A percentile compares a stretch with the other conserved stretches of the same genome.
phyloP scores from a whole-genome alignment of 352 stramenopile genomes.

The Pilasporangium apinafurcum region DNA sequence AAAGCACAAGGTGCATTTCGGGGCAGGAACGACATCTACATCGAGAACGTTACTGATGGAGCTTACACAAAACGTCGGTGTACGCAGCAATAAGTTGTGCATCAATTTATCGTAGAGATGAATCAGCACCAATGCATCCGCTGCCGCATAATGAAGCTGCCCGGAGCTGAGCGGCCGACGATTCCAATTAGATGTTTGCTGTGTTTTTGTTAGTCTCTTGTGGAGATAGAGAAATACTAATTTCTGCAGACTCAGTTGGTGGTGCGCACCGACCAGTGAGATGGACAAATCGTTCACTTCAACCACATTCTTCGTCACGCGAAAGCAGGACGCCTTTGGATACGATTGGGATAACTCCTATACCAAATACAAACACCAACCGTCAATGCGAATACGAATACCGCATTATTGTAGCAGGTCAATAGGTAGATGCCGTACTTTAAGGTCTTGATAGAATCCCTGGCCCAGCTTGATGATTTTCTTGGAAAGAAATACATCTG shows the following conservation, averaged over 20 bases:
- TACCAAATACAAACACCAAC: neutral
- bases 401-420: neutral
- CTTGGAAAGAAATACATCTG: conserved; percentile 55
- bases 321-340: conserved; percentile 62
- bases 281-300: conserved; percentile 77
- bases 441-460: conserved; percentile 52
- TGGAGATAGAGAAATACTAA: conserved; percentile 69
- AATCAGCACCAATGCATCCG: conserved; percentile 65
- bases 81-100: conserved; percentile 16
- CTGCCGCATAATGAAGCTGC: conserved; percentile 67
- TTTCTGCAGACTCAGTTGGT: conserved; percentile 69
- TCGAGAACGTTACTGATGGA: conserved; percentile 55
- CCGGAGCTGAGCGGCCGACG: conserved; percentile 39
- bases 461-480: conserved; percentile 65
- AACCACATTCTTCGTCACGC: conserved; percentile 50
- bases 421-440: no score
- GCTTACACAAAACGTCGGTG: conserved; percentile 32
- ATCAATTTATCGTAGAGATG: conserved; percentile 61
- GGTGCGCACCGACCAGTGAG: conserved; percentile 31
- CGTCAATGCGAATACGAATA: neutral
- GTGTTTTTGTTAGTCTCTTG: conserved; percentile 61
- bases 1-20: conserved; percentile 58
- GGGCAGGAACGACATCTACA: conserved; percentile 28
- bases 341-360: conserved; percentile 54
- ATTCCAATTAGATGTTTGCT: conserved; percentile 79